Evolutionary conservation across 2,329 filamentous ascomycete species (phyloP), one percentile per base, ranked within the genome.

Genomic region (Calonectria pseudoturangicola): DNA sequence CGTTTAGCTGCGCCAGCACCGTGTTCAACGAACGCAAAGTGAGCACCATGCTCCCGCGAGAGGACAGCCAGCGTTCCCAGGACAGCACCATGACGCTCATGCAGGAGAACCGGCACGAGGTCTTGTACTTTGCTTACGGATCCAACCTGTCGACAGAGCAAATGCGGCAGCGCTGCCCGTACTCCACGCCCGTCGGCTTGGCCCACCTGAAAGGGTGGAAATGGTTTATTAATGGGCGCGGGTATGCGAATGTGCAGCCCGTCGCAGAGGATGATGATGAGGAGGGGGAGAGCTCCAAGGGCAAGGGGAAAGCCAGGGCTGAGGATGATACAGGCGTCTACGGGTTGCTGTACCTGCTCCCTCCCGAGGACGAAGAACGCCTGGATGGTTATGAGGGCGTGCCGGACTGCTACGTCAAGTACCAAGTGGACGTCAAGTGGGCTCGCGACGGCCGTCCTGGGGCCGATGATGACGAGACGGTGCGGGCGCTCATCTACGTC

Each of bases 101-200:
- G 69, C 81, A 82, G 39, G 82, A 84, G 45, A 78, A 81, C 67
- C 77, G 80, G 15, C 80, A 80, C 62, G 84, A 85, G 73, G 77
- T 84, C 64, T 82, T 91, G 75, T 94, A 94, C 86, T 94, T 94
- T 80, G 93, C 90, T 78, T 94, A 93, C 83, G 93, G 93, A 74
- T 92, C 89, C 81, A 94, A 94, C 82, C 88, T 94, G 71, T 93
- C 91, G 81, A 87, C 88, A 0, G 83, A 87, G 33, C 92, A 94
- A 82, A 94, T 95, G 93, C 77, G 77, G 4, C 76, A 81, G 56
- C 91, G 92, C 66, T 94, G 93, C 79, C 92, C 91, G 67, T 82
- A 80, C 16, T 90, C 90, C 2, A 83, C 81, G 15, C 89, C 90
- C 66, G 80, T 91, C 8, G 91, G 91, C 51, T 84, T 93, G 64